Evolutionary conservation across 1,284 basidiomycete species (phyloP).

Genomic region (Malassezia sp.): DNA sequence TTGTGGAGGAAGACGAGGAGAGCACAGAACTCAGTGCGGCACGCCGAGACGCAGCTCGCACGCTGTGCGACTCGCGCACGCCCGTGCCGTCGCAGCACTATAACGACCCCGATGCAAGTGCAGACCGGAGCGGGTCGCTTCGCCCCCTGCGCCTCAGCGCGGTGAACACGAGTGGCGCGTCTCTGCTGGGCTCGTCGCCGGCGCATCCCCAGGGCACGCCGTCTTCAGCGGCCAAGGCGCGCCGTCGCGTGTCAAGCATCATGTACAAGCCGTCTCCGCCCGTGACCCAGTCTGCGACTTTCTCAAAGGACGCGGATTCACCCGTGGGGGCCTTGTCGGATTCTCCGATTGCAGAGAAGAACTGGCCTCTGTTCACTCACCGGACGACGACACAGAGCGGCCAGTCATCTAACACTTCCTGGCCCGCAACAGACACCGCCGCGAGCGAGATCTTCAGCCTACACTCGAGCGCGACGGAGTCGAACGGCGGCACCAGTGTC

Average conservation of each 20-base stretch:
- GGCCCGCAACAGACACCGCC: conserved; percentile 10
- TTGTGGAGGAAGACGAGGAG: not conserved
- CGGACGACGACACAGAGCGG: not conserved
- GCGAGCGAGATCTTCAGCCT: conserved; percentile 7
- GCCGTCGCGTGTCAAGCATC: conserved; percentile 8
- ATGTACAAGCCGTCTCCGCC: conserved; percentile 4
- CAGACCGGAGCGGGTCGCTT: not conserved
- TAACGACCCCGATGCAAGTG: not conserved
- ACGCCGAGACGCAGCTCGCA: too few relatives aligned
- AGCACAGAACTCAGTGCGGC: too few relatives aligned
- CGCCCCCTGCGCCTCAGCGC: conserved; percentile 8
- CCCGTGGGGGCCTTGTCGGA: too few relatives aligned
- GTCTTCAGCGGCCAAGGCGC: not conserved
- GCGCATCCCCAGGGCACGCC: not conserved
- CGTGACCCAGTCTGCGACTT: too few relatives aligned
- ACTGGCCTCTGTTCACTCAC: not conserved
- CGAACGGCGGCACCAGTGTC: conserved; percentile 11
- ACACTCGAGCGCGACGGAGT: conserved; percentile 5
- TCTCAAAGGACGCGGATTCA: too few relatives aligned
- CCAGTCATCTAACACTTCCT: conserved; percentile 10
- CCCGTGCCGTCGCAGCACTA: too few relatives aligned
- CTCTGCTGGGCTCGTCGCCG: not conserved
- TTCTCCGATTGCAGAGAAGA: too few relatives aligned
- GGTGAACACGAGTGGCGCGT: not conserved
- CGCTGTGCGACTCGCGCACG: too few relatives aligned